Evolutionary conservation across 2,329 filamentous ascomycete species (phyloP), one percentile per base, ranked within the genome.

Genomic region (Diatrype stigma): DNA sequence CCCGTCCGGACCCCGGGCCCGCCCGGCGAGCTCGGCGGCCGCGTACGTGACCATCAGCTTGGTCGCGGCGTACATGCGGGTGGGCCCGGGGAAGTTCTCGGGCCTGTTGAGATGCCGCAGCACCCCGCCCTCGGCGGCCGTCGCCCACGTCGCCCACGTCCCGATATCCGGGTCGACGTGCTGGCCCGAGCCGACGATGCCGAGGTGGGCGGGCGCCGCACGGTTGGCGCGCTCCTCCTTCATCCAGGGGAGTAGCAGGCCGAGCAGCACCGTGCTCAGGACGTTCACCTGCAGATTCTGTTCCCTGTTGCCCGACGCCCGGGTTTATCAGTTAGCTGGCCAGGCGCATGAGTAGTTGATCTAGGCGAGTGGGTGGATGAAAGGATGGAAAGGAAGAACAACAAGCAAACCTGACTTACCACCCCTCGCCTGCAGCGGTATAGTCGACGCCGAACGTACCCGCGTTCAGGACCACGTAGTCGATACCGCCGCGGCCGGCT

Each of bases 211-310:
- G 11, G 63, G 57, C 1, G 55, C 38, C 1, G 51, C 45, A 30
- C 64, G 57, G 47, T 58, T 51, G 10, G 44, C 51, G 37, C 61
- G 59, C 42, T 63, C 58, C 6, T 55, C 42, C 38, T 60, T 65
- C 38, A 81, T 62, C 52, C 74, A 73, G 0, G 74, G 75, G 3
- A 86, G 71, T 0, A 82, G 64, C 2, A 82, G 54, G 1, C 71
- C 77, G 2, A 85, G 67, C 0, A 84, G 70, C 10, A 72, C 69
- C 0, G 79, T 85, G 22, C 80, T 81, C 2, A 85, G 64, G 2
- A 75, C 71, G 59, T 85, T 85, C 59, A 84, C 76, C 62, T 85
- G 81, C 16, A 85, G 57, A 3, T 72, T 77, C 48, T 73, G 68
- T 47, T 81, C 79, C 71, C 73, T 58, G 8, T 6, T n/a, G n/a